Evolutionary conservation across 345 rosid species (phyloP), one percentile per base, ranked within the genome.

Genomic region (Xanthoceras sorbifolium): DNA sequence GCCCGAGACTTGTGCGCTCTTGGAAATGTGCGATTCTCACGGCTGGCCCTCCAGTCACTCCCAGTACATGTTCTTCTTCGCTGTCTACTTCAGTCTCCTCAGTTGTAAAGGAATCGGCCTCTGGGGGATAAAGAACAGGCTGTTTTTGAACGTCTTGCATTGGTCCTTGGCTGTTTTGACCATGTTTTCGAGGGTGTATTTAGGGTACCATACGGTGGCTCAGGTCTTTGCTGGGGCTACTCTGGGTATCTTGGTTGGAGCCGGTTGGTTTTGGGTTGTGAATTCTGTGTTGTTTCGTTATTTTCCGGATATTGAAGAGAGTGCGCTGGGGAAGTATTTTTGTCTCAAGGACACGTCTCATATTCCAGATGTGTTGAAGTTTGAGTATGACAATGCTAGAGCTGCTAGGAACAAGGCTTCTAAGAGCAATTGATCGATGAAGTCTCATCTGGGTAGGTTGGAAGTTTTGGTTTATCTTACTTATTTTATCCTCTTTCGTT

Each of bases 11-110:
- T 96, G 99, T 46, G 88, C 79, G 3, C 74, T 92, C 68, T 93
- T 96, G 44, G 99, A 96, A 76, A 90, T 82, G 87, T 96, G 99
- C 77, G 99, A 96, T 77, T 96, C 97, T 25, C 97, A 94, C 34
- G 99, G 99, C 70, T 96, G 97, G 98, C 99, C 99, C 1, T 96
- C 99, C 3, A 93, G 98, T 69, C 99, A 96, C 71, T 89, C 94
- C 0, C 93, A 91, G 29, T 96, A 90, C 85, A 89, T 94, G 95
- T 96, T 92, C 89, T 94, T 96, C 82, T 92, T 92, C 78, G 92
- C 97, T 0, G 83, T 84, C 0, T 96, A 94, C 72, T 84, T 82
- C 60, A 85, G 89, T 18, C 79, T 96, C 0, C 76, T 93, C 85
- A 89, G 80, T 0, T 80, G 82, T n/a, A 83, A 82, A 73, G 94